Base-by-base conservation (phyloP, 305 asterid genomes). In the Coffea humblotiana region DNA sequence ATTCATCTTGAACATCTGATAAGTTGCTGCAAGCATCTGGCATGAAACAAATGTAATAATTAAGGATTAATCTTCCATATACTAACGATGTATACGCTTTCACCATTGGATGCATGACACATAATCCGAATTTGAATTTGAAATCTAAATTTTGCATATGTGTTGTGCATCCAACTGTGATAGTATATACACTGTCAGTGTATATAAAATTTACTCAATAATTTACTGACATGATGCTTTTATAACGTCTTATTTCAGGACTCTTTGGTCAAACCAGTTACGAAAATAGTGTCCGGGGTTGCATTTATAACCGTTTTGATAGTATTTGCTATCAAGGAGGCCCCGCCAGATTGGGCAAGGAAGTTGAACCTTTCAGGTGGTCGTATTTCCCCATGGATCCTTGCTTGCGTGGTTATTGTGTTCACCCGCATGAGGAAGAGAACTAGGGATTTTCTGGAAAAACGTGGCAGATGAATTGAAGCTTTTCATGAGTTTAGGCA, bases 391-490 rank as follows among this genome's bases (percentile, higher is more conserved):
- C 97, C 99, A 2, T 96, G 98, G 99, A 80, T 96, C 82, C 84
- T 96, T 80, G 99, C 98, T 61, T 92, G 97, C 32, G 99, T 40
- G 9, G 97, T 96, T 67, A 92, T 96, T 60, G 87, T 94, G 78
- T 96, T 96, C 92, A 91, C 94, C 70, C 97, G 99, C 80, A 60
- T 96, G 93, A 87, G 95, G 89, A 96, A 94, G 92, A 94, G 98
- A 89, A 94, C 97, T 35, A 89, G 78, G 88, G 83, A 74, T 82
- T 88, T 92, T 81, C 86, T 93, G 45, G 90, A 85, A 76, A 91
- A 84, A 25, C 86, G 83, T 81, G 68, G 83, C 27, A 77, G 82
- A 74, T 86, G 85, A 80, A 58, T 61, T 47, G 77, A 75, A 49
- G 45, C 23, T 54, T 21, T 21, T 52, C 82, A 29, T 23, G 51